Percentiles rank a stretch among this genome's conserved stretches.
Conservation (phyloP, 805 yeast species). For the Barnettozyma populi region DNA sequence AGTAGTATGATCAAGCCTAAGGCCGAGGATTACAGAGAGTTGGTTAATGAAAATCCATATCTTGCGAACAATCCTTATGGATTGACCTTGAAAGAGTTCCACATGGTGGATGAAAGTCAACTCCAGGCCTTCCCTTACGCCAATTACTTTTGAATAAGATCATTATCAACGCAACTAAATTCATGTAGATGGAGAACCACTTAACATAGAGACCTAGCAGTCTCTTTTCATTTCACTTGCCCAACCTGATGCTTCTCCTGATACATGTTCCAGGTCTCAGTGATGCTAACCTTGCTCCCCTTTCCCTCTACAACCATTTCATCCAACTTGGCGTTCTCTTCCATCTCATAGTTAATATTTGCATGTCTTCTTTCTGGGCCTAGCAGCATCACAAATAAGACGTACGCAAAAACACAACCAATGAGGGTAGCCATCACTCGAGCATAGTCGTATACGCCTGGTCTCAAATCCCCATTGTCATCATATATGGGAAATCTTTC, state of each 20-base stretch:
- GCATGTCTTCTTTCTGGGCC: slow-evolving; percentile 54
- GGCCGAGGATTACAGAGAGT: background rate
- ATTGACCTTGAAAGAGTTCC: background rate
- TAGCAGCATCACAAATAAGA: slow-evolving; percentile 41
- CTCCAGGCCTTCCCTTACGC: background rate
- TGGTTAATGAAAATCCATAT: background rate
- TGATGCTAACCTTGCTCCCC: too few species aligned
- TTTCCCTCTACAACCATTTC: slow-evolving; percentile 17
- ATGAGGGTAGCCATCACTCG: slow-evolving; percentile 61
- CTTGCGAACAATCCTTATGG: background rate
- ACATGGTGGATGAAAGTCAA: background rate
- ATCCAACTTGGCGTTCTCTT: slow-evolving; percentile 17
- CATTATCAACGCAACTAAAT: background rate
- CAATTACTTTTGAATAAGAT: background rate
- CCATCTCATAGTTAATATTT: slow-evolving; percentile 19
- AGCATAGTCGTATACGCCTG: slow-evolving; percentile 42
- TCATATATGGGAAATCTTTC: background rate
- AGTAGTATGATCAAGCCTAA: background rate
- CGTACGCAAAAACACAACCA: slow-evolving; percentile 53
- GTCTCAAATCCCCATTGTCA: slow-evolving; percentile 25
- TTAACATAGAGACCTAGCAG: too few species aligned
- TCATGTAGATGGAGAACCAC: background rate
- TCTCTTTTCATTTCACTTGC: too few species aligned
- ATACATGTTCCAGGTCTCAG: too few species aligned
- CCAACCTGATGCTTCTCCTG: too few species aligned